A percentile compares a stretch with the other conserved stretches of the same genome.
Conservation (phyloP, 2,329 filamentous ascomycete genomes). For the Alternaria angustiovoidea region DNA sequence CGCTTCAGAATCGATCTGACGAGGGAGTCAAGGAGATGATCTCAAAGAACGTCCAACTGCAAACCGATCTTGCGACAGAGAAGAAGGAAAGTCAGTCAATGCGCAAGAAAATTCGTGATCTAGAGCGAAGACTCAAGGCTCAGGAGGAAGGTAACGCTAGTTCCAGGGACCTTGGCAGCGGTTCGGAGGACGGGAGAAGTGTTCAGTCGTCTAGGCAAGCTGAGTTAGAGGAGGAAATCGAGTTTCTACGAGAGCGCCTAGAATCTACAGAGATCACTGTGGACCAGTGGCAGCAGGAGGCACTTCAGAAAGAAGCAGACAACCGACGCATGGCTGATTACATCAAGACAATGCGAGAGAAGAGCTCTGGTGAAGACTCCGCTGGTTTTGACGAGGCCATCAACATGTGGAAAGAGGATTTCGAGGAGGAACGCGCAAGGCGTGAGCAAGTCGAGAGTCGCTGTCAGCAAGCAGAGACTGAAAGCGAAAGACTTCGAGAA, state of each 20-base stretch:
- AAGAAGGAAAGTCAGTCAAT: slow-evolving; percentile 90
- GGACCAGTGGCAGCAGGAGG: slow-evolving; percentile 81
- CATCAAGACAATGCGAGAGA: slow-evolving; percentile 69
- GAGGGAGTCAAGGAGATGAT: slow-evolving; percentile 98
- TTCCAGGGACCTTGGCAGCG: slow-evolving; percentile 53
- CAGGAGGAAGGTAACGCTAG: slow-evolving; percentile 61
- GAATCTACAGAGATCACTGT: slow-evolving; percentile 86
- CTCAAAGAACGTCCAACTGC: slow-evolving; percentile 93
- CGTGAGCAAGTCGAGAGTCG: slow-evolving; percentile 88
- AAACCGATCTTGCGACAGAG: slow-evolving; percentile 85
- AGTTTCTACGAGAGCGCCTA: slow-evolving; percentile 83
- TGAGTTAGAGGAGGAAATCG: slow-evolving; percentile 83
- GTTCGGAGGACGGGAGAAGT: slow-evolving; percentile 62
- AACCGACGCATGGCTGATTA: slow-evolving; percentile 87
- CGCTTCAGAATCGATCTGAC: slow-evolving; percentile 90
- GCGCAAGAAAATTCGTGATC: slow-evolving; percentile 80
- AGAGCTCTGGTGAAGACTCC: slow-evolving; percentile 47
- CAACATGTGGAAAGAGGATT: slow-evolving; percentile 93
- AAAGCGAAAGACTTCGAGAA: slow-evolving; percentile 82
- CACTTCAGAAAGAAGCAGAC: slow-evolving; percentile 80
- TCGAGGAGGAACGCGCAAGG: slow-evolving; percentile 88
- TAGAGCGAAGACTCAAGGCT: slow-evolving; percentile 79
- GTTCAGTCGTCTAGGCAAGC: slow-evolving; percentile 65
- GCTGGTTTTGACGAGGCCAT: slow-evolving; percentile 52
- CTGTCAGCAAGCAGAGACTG: slow-evolving; percentile 88